A percentile compares a stretch with the other conserved stretches of the same genome.
These are phyloP conservation scores for Guyanaporus albipodus DNA, from an alignment of 768 basidiomycete species.

Conservation along the genomic window DNA sequence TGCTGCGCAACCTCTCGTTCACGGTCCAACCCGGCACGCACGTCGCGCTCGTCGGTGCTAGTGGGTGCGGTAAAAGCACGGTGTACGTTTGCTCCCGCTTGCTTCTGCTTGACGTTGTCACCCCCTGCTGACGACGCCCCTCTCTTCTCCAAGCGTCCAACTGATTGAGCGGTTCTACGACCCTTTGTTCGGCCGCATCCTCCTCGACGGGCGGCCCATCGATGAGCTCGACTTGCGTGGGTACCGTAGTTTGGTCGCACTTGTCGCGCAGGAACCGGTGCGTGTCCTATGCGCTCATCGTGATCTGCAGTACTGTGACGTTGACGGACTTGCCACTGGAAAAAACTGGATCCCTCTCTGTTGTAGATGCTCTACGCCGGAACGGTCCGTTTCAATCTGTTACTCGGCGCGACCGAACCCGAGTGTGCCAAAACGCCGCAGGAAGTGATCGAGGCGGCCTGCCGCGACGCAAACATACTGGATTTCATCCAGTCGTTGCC, in stretches of 20 bases:
- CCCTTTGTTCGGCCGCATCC: constrained; percentile 65
- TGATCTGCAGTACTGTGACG: neutral
- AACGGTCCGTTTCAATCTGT: constrained; percentile 85
- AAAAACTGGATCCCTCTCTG: too few relatives aligned
- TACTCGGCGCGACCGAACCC: constrained; percentile 81
- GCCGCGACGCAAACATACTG: constrained; percentile 83
- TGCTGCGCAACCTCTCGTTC: constrained; percentile 72
- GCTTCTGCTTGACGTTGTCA: neutral
- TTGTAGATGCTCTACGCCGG: constrained; percentile 82
- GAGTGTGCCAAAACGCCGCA: constrained; percentile 76
- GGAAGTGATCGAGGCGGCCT: constrained; percentile 81
- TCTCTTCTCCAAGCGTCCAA: too few relatives aligned
- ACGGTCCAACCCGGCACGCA: constrained; percentile 74
- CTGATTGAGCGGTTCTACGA: constrained; percentile 85
- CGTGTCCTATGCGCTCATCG: constrained; percentile 8
- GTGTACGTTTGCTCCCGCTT: constrained; percentile 48
- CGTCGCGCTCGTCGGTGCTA: constrained; percentile 77
- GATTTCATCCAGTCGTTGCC: constrained; percentile 87
- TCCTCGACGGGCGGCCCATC: constrained; percentile 73
- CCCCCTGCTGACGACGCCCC: too few relatives aligned
- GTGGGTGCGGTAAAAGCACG: constrained; percentile 82
- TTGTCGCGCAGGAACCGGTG: constrained; percentile 86
- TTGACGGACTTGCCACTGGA: neutral
- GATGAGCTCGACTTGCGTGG: constrained; percentile 76
- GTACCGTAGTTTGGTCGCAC: constrained; percentile 82